Base-by-base conservation (phyloP, 73 alveolate species). In the Tetrahymena borealis region DNA sequence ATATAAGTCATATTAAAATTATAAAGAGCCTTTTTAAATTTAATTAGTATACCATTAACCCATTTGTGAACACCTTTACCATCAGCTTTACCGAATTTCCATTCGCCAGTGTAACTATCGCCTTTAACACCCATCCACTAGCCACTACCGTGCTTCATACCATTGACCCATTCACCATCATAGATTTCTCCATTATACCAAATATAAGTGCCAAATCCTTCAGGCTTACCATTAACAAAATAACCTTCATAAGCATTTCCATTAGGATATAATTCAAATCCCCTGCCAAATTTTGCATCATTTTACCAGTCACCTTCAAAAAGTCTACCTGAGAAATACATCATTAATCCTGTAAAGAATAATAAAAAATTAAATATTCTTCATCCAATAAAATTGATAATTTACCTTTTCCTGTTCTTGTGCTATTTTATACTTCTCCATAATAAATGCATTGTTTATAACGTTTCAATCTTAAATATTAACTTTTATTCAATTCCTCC, bases 161-260 rank as follows among this genome's bases (percentile, higher is more conserved):
- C 98, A 42, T 95, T 94, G 7, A 79, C 42, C 98, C 98, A 96
- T 39, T 94, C 97, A 13, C 97, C 98, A 35, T 94, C 96, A 94
- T 96, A 96, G n/a, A 33, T 35, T 42, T 95, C 97, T 33, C 97
- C 96, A 91, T 95, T 95, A 32, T 43, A 91, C 97, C 98, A 96
- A 13, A 38, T 93, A 78, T 92, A 96, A 32, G 91, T 77, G 24
- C 98, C 98, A 32, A 38, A 32, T 2, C 98, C 98, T 36, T 94
- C 92, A 5, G 97, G 96, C 42, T 96, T 95, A 32, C 98, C 98
- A 93, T 96, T 94, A 39, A 43, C 78, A 90, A 90, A 96, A 38
- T 95, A 93, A 4, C 99, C 99, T 39, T 96, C 96, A 90, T 96
- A 96, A 18, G 93, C 91, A 60, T 95, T 92, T 28, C 95, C 95